Percentiles rank a stretch among this genome's conserved stretches.
Conservation (phyloP, 805 yeast genomes). For the Pichia thaimueangensis region DNA sequence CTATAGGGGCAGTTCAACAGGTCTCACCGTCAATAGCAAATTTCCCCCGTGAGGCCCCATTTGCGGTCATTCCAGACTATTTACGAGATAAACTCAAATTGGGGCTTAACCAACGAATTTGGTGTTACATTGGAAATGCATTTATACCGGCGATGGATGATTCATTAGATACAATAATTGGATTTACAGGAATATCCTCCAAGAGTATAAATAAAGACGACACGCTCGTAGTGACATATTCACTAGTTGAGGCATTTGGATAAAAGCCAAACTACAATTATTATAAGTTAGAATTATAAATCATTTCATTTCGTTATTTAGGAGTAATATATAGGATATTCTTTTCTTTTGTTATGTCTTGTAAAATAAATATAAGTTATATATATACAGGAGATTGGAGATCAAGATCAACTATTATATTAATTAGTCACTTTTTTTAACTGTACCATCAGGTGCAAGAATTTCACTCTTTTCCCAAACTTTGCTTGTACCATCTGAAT, state of each 20-base stretch:
- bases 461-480: constrained; percentile 9
- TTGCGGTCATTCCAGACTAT: constrained; percentile 35
- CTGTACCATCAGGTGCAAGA: constrained; percentile 10
- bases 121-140: constrained; percentile 41
- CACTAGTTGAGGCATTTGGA: constrained; percentile 42
- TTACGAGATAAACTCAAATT: constrained; percentile 39
- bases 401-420: too few relatives aligned
- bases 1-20: constrained; percentile 54
- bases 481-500: constrained; percentile 10
- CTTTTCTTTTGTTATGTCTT: too few relatives aligned
- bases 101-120: constrained; percentile 42
- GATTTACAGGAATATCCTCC: constrained; percentile 23
- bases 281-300: too few relatives aligned
- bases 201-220: constrained; percentile 32
- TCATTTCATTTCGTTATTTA: too few relatives aligned
- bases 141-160: constrained; percentile 42
- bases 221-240: constrained; percentile 38
- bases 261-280: too few relatives aligned
- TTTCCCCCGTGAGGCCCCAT: constrained; percentile 14
- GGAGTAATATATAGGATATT: too few relatives aligned
- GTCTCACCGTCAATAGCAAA: constrained; percentile 33
- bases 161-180: constrained; percentile 25
- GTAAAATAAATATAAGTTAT: too few relatives aligned
- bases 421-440: constrained; percentile 1
- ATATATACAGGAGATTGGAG: too few relatives aligned